phyloP scores from a whole-genome alignment of 306 rosid species.

The Calophaca sinica region DNA sequence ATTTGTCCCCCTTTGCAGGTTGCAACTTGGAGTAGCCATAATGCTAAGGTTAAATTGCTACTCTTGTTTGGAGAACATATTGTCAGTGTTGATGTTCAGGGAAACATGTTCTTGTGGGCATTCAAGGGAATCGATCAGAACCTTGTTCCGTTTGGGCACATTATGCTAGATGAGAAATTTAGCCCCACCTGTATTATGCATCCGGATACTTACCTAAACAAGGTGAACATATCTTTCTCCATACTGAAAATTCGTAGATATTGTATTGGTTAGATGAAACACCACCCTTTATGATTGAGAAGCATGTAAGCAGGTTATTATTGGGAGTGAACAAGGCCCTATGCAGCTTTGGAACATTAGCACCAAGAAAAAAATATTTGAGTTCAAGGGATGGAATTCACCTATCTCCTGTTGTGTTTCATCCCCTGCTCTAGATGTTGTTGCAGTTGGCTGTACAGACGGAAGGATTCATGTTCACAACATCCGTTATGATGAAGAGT shows the following conservation, averaged over 20 bases:
- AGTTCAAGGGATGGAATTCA: slow-evolving; percentile 94
- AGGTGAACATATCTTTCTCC: slow-evolving; percentile 59
- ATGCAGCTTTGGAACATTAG: slow-evolving; percentile 96
- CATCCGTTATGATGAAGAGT: slow-evolving; percentile 78
- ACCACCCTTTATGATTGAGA: slow-evolving; percentile 29
- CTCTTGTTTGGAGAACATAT: slow-evolving; percentile 85
- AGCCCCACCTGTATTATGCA: slow-evolving; percentile 76
- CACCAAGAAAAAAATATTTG: slow-evolving; percentile 77
- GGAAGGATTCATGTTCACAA: slow-evolving; percentile 87
- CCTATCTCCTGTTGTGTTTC: slow-evolving; percentile 77
- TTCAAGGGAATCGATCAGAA: slow-evolving; percentile 72
- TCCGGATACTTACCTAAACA: slow-evolving; percentile 93
- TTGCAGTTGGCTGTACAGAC: slow-evolving; percentile 93
- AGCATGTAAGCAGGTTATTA: slow-evolving; percentile 65
- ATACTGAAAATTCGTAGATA: slow-evolving; percentile 5
- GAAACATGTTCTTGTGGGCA: slow-evolving; percentile 79
- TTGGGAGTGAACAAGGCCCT: slow-evolving; percentile 89
- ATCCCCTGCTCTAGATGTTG: slow-evolving; percentile 90
- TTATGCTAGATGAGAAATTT: slow-evolving; percentile 59
- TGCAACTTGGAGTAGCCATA: slow-evolving; percentile 81
- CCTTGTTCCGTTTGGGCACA: slow-evolving; percentile 65
- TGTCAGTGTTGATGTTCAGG: slow-evolving; percentile 68
- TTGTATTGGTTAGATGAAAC: slow-evolving; percentile 8
- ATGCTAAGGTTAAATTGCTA: slow-evolving; percentile 69
- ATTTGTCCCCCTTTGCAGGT: slow-evolving; percentile 52